These are phyloP conservation scores for Syzygium oleosum DNA, from an alignment of 345 rosid genomes.

Conservation along the genomic window DNA sequence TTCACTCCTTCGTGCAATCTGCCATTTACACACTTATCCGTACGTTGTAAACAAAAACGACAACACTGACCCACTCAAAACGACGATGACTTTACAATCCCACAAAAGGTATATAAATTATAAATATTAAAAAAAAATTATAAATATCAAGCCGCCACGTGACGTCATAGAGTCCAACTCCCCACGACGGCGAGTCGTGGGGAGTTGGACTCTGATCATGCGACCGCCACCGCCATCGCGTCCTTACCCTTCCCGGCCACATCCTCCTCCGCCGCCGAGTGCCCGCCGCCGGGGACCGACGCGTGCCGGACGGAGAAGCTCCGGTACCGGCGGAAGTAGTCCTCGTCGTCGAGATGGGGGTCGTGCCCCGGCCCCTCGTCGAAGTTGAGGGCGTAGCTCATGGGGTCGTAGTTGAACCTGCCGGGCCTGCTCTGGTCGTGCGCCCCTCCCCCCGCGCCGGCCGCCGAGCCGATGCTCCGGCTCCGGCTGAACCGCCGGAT, in stretches of 20 bases:
- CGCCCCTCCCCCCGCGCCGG: neutral
- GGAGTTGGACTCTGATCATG: neutral
- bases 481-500: slow-evolving; percentile 72
- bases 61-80: neutral
- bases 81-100: neutral
- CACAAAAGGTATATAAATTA: neutral
- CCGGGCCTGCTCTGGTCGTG: slow-evolving; percentile 23
- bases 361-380: slow-evolving; percentile 36
- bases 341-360: slow-evolving; percentile 25
- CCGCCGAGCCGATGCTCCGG: neutral
- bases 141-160: neutral
- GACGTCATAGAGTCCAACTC: neutral
- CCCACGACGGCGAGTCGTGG: neutral
- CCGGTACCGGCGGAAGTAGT: slow-evolving; percentile 19
- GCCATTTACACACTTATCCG: neutral
- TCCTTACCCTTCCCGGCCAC: slow-evolving; percentile 7
- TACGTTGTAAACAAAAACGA: neutral
- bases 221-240: neutral
- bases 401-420: slow-evolving; percentile 73
- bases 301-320: slow-evolving; percentile 61
- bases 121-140: too few species aligned
- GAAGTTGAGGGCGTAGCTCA: slow-evolving; percentile 82
- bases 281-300: slow-evolving; percentile 18
- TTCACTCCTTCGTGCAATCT: neutral
- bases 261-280: slow-evolving; percentile 1